Base-by-base conservation (phyloP, 495 filamentous ascomycete genomes). In the Alectoria sarmentosa region DNA sequence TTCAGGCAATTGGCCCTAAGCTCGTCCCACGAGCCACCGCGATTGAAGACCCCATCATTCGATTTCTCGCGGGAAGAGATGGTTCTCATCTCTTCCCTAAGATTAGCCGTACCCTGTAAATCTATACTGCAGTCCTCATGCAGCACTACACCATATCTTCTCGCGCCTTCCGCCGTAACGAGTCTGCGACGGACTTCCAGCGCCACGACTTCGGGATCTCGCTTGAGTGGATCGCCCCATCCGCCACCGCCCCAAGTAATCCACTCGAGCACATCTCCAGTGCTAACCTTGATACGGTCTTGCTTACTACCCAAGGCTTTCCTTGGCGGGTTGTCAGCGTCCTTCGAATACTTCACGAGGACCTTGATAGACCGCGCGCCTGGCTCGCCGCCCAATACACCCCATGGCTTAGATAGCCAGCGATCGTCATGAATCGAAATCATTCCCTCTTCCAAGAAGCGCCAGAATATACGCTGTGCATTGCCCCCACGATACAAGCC, bases 401-500 rank as follows among this genome's bases (percentile, higher is more conserved):
- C 80, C 79, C 78, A 82, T 10, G 78, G 79, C 67, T 79, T 80
- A 7, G 78, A 81, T 61, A 82, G 76, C 80, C 79, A 81, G 8
- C 80, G 67, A 61, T 81, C 80, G 62, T 82, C 80, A 54, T 82
- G 78, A 5, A 80, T 69, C 58, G 76, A 80, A 65, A 82, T 77
- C 41, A 77, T 74, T 0, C 79, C 79, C 13, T 78, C 73, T 15
- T 72, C 72, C 6, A 81, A 63, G 68, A 81, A 81, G 3, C 78
- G 75, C 58, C 80, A 82, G 17, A 73, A 62, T 3, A 79, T 82
- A 19, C 77, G 71, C 58, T 82, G 80, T 0, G 79, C 78, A 61
- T 82, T 80, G 0, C 77, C 80, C 2, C 80, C 80, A 4, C 79
- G 79, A 63, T 73, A 78, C 55, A 73, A 77, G 0, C 80, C 80